phyloP scores from a whole-genome alignment of 192 early-diverging fungal species.

The Coemansia guatemalensis region DNA sequence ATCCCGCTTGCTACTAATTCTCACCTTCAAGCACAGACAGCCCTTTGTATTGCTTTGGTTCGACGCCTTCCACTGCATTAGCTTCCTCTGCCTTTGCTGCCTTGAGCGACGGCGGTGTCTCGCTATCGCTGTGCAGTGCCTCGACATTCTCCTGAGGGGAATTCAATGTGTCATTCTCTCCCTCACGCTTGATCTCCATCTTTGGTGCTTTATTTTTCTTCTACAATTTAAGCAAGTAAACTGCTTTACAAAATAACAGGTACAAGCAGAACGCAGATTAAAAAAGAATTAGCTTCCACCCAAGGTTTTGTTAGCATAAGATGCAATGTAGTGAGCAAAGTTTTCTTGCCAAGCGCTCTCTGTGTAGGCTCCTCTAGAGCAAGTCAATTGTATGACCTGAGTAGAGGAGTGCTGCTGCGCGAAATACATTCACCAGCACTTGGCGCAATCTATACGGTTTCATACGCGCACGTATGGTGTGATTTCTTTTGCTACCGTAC shows the following conservation, averaged over 20 bases:
- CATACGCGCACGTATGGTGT: no score
- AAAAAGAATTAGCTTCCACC: neutral
- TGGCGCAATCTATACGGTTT: no score
- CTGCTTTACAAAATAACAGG: no score
- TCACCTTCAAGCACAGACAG: slow-evolving; percentile 11
- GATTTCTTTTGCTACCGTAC: no score
- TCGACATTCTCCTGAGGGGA: neutral
- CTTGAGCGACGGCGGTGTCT: slow-evolving; percentile 5
- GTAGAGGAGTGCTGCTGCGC: no score
- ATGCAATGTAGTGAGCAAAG: no score
- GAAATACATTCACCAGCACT: no score
- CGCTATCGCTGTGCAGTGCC: slow-evolving; percentile 6
- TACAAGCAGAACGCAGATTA: neutral
- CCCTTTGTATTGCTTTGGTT: slow-evolving; percentile 10
- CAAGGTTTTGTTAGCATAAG: no score
- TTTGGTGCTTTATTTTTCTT: neutral
- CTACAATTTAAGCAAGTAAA: no score
- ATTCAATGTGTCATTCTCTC: slow-evolving; percentile 3
- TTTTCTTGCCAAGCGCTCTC: no score
- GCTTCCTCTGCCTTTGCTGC: neutral
- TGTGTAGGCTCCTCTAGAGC: no score
- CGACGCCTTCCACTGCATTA: neutral
- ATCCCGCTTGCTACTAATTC: slow-evolving; percentile 76
- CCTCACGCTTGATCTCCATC: slow-evolving; percentile 13
- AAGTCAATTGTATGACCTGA: no score